Conservation (phyloP, 2,329 filamentous ascomycete genomes). For the Coleophoma eucalyptorum region DNA sequence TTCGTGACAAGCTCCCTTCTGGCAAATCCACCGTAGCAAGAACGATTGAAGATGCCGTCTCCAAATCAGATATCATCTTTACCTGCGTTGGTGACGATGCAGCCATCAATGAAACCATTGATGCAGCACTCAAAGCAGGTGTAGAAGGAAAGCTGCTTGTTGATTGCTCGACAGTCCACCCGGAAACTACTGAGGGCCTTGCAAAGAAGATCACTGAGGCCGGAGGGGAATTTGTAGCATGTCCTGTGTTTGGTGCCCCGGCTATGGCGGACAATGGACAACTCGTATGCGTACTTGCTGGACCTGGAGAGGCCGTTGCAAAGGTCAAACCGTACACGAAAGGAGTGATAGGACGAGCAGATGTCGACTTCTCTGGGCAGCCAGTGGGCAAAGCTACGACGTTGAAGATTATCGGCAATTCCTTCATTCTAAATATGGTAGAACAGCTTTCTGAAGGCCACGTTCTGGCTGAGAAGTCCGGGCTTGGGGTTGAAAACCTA, state of each 20-base stretch:
- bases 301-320: constrained; percentile 54
- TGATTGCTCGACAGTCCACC: constrained; percentile 85
- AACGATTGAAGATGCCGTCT: constrained; percentile 62
- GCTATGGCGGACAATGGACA: constrained; percentile 67
- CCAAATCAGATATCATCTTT: constrained; percentile 74
- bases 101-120: constrained; percentile 62
- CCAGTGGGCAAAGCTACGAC: constrained; percentile 64
- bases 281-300: constrained; percentile 71
- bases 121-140: constrained; percentile 49
- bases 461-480: constrained; percentile 75
- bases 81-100: constrained; percentile 76
- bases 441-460: constrained; percentile 76
- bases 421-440: constrained; percentile 72
- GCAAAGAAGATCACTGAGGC: constrained; percentile 51
- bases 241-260: constrained; percentile 67
- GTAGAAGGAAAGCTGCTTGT: constrained; percentile 74
- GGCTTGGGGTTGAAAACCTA: constrained; percentile 66
- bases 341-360: constrained; percentile 65
- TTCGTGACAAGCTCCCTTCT: constrained; percentile 55
- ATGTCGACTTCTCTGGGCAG: constrained; percentile 68
- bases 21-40: constrained; percentile 62
- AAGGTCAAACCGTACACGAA: constrained; percentile 67
- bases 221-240: constrained; percentile 72
- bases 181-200: constrained; percentile 69
- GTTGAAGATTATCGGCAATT: constrained; percentile 80